Percentiles rank a stretch among this genome's conserved stretches.
Evolutionary conservation across 2,329 filamentous ascomycete species (phyloP).

Genomic region (Camillea tinctor): DNA sequence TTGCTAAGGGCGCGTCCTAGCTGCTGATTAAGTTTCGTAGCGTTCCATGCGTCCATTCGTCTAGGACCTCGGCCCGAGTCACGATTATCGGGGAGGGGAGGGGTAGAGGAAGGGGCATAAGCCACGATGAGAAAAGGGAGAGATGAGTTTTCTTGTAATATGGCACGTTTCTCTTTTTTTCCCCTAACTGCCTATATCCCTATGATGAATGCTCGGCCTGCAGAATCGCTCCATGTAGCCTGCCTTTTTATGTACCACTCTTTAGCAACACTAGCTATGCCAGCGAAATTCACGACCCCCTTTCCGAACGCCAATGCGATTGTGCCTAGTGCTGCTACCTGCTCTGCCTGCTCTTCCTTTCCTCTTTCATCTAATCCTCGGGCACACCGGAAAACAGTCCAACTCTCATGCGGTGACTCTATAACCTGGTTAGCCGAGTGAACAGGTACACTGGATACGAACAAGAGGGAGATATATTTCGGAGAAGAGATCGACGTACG

Average conservation of each 20-base stretch:
- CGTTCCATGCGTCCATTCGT: not conserved
- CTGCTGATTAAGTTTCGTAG: not conserved
- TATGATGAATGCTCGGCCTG: constrained; percentile 14
- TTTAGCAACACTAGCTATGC: constrained; percentile 9
- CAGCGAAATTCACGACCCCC: constrained; percentile 9
- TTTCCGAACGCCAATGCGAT: constrained; percentile 17
- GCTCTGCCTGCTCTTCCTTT: too few relatives aligned
- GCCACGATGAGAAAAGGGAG: constrained; percentile 3
- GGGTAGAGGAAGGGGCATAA: not conserved
- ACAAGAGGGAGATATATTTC: not conserved
- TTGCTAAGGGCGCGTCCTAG: not conserved
- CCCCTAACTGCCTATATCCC: constrained; percentile 19
- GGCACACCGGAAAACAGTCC: constrained; percentile 69
- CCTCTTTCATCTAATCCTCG: constrained; percentile 50
- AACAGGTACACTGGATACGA: too few relatives aligned
- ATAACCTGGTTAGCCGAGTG: constrained; percentile 27
- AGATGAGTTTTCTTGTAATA: constrained; percentile 10
- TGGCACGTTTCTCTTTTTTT: constrained; percentile 17
- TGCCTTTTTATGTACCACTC: constrained; percentile 15
- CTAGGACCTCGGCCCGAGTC: too few relatives aligned
- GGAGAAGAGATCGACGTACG: constrained; percentile 55
- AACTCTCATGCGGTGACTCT: constrained; percentile 78
- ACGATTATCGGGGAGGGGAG: not conserved
- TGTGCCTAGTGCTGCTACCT: constrained; percentile 10
- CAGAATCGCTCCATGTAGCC: constrained; percentile 4